A percentile compares a stretch with the other conserved stretches of the same genome.
Conservation (phyloP, 2,329 filamentous ascomycete species). For the Apiospora rasikravindrae region DNA sequence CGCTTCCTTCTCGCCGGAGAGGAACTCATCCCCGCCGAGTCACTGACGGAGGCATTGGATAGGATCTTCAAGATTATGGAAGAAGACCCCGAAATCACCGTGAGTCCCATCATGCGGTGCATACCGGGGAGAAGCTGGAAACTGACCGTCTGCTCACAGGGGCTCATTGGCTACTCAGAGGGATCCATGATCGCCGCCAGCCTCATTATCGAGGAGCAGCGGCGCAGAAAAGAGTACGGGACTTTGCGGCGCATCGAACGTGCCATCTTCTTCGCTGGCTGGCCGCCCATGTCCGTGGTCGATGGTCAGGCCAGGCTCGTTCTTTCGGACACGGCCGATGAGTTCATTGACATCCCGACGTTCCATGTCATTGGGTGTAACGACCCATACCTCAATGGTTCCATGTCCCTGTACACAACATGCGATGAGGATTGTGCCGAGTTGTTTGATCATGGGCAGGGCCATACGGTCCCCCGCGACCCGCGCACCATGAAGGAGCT, state of each 20-base stretch:
- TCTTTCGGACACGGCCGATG: conserved; percentile 45
- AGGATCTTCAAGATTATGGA: conserved; percentile 44
- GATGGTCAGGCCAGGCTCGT: conserved; percentile 31
- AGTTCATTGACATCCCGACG: conserved; percentile 45
- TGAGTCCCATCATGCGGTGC: not conserved
- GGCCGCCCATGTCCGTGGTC: conserved; percentile 43
- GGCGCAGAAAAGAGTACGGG: conserved; percentile 33
- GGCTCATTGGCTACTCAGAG: conserved; percentile 25
- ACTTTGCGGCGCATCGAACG: conserved; percentile 44
- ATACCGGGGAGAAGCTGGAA: too few relatives aligned
- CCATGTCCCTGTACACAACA: conserved; percentile 47
- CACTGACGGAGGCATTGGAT: conserved; percentile 30
- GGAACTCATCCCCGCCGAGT: not conserved
- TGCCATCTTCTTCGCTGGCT: conserved; percentile 52
- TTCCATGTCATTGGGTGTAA: conserved; percentile 46
- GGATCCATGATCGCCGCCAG: conserved; percentile 21
- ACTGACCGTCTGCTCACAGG: not conserved
- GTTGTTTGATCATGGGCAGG: conserved; percentile 50
- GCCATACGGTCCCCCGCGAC: conserved; percentile 47
- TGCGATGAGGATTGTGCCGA: conserved; percentile 47
- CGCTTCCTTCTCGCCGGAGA: not conserved
- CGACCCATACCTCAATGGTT: conserved; percentile 46
- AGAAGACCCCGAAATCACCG: conserved; percentile 45
- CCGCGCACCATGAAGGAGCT: conserved; percentile 41
- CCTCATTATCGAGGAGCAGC: conserved; percentile 20